phyloP scores from a whole-genome alignment of 192 early-diverging fungal species.

The Gryganskiella cystojenkinii region DNA sequence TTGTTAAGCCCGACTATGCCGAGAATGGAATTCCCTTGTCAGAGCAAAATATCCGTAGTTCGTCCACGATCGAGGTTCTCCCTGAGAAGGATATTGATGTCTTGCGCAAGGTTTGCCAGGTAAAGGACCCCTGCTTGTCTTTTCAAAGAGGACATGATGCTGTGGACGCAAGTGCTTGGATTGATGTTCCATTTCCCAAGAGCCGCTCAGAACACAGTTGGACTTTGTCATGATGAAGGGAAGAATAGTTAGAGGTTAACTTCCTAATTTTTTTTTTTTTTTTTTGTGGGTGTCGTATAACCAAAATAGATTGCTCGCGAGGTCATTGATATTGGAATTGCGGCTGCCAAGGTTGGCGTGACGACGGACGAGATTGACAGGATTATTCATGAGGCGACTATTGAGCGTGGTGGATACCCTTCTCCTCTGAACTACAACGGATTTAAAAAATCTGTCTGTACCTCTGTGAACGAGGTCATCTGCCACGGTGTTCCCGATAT shows the following conservation, averaged over 20 bases:
- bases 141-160: neutral
- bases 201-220: neutral
- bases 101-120: constrained; percentile 82
- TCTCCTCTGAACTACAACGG: constrained; percentile 96
- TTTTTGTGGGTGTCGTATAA: no score
- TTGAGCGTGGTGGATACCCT: constrained; percentile 93
- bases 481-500: constrained; percentile 99
- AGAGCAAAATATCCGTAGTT: constrained; percentile 79
- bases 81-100: constrained; percentile 77
- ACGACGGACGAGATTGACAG: constrained; percentile 98
- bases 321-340: constrained; percentile 88
- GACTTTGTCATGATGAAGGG: no score
- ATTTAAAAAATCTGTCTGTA: constrained; percentile 98
- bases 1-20: constrained; percentile 80
- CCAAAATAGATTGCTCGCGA: constrained; percentile 89
- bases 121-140: constrained; percentile 41
- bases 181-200: neutral
- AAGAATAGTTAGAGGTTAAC: no score
- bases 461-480: constrained; percentile 77
- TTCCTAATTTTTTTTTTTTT: neutral
- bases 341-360: constrained; percentile 82
- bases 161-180: neutral
- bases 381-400: constrained; percentile 93
- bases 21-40: constrained; percentile 75
- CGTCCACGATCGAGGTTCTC: constrained; percentile 75